Percentiles rank a stretch among this genome's conserved stretches.
phyloP scores from a whole-genome alignment of 495 filamentous ascomycete species.

The Trichoderma parareesei region DNA sequence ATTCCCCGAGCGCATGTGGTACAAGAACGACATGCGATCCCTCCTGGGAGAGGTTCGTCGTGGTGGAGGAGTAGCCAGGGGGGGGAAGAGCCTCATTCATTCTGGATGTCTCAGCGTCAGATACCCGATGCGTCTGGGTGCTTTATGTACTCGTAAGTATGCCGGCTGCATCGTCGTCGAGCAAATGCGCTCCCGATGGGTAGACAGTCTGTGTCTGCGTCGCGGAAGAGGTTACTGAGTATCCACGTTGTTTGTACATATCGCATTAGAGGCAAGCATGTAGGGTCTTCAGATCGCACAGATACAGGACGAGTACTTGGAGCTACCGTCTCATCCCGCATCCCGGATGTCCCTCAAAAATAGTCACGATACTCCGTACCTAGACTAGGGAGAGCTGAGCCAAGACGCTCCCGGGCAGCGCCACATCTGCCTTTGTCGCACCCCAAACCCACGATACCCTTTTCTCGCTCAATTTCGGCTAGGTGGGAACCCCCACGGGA shows the following conservation, averaged over 20 bases:
- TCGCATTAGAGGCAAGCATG: background rate
- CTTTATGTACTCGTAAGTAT: too few relatives aligned
- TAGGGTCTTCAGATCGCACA: background rate
- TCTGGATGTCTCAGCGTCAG: too few relatives aligned
- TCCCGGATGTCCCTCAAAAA: background rate
- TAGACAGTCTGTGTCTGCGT: too few relatives aligned
- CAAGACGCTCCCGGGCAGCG: slow-evolving; percentile 4
- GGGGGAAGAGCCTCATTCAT: too few relatives aligned
- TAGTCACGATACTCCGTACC: background rate
- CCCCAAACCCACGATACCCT: background rate
- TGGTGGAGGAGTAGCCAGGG: too few relatives aligned
- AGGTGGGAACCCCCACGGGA: slow-evolving; percentile 8
- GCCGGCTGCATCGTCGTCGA: too few relatives aligned
- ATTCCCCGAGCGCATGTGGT: too few relatives aligned
- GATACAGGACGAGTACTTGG: background rate
- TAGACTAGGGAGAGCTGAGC: background rate
- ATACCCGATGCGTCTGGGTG: too few relatives aligned
- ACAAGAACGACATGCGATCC: too few relatives aligned
- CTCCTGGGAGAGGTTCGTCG: too few relatives aligned
- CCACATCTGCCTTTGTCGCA: slow-evolving; percentile 4
- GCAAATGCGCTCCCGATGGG: too few relatives aligned
- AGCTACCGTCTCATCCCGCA: slow-evolving; percentile 1
- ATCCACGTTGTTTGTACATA: background rate
- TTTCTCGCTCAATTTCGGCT: background rate
- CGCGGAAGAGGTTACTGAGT: too few relatives aligned